Base-by-base conservation (phyloP, 2,329 filamentous ascomycete species). In the Cordyceps javanica region DNA sequence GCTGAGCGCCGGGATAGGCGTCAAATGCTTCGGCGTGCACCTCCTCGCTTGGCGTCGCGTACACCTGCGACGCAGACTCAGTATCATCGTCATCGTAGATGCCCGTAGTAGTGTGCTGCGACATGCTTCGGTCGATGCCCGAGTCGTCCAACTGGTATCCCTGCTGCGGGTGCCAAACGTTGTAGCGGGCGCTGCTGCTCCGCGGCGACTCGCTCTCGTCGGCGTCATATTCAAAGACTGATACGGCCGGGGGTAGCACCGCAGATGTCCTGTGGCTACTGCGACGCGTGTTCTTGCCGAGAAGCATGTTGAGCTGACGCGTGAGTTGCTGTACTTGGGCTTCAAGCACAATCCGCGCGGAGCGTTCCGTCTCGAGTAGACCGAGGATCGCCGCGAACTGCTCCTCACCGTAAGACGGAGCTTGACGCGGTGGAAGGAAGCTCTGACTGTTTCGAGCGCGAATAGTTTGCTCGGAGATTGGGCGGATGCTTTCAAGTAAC, bases 301-400 rank as follows among this genome's bases (percentile, higher is more conserved):
- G 45, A 68, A 69, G 63, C 10, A 76, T 67, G 61, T 78, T 77
- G 48, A 85, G 62, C 44, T 77, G 76, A 34, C 78, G 76, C 23
- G 73, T 75, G 6, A 87, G 72, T 42, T 74, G 77, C 57, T 74
- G 78, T 32, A 87, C 81, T 58, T 85, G 76, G 2, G 73, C 70
- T 66, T 86, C 84, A 5, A 87, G 75, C 4, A 76, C 72, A 57
- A 78, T 73, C 5, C 84, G 76, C 5, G 80, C 80, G 1, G 75
- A 75, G 26, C 82, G 81, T 66, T 87, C 84, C 1, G 75, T 74
- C 58, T 83, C 75, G 26, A 87, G 72, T 57, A 86, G 73, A 16
- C 76, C 73, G 28, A 79, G 67, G 16, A 86, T 71, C 2, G 73
- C 75, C 7, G 73, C 72, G 60, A 81, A 81, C 51, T 82, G 76